phyloP scores from a whole-genome alignment of 2,329 filamentous ascomycete genomes.

The Podosphaera aphanis region DNA sequence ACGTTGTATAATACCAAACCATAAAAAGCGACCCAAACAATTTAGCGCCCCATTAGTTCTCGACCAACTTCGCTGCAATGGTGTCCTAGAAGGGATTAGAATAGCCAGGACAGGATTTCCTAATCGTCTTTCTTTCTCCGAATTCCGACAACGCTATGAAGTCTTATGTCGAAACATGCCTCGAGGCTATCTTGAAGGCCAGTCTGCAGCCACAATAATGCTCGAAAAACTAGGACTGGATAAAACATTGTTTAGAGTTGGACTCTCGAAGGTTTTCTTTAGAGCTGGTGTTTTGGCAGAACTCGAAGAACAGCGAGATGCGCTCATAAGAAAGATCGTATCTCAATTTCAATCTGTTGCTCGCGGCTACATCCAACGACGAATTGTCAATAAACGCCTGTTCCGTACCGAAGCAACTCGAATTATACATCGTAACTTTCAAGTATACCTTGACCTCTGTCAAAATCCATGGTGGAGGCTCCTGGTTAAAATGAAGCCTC shows the following conservation, averaged over 20 bases:
- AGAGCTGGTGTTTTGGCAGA: constrained; percentile 86
- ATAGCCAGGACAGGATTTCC: constrained; percentile 95
- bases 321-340: constrained; percentile 85
- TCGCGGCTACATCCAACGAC: constrained; percentile 68
- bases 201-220: constrained; percentile 65
- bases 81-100: constrained; percentile 94
- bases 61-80: constrained; percentile 93
- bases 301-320: constrained; percentile 83
- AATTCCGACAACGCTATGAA: constrained; percentile 90
- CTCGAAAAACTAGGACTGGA: constrained; percentile 75
- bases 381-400: constrained; percentile 74
- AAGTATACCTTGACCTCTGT: constrained; percentile 71
- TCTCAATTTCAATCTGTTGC: constrained; percentile 78
- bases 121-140: constrained; percentile 72
- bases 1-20: constrained; percentile 89
- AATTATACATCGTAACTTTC: constrained; percentile 87
- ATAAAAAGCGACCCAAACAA: constrained; percentile 89
- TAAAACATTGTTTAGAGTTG: constrained; percentile 69
- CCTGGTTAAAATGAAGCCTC: constrained; percentile 80
- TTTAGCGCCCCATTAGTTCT: constrained; percentile 81
- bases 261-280: constrained; percentile 95
- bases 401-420: constrained; percentile 86
- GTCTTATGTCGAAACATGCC: constrained; percentile 78
- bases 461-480: constrained; percentile 95
- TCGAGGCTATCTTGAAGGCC: constrained; percentile 75